Evolutionary conservation across 768 basidiomycete species (phyloP), one percentile per base, ranked within the genome.

Genomic region (Psilocybe subaeruginosa): DNA sequence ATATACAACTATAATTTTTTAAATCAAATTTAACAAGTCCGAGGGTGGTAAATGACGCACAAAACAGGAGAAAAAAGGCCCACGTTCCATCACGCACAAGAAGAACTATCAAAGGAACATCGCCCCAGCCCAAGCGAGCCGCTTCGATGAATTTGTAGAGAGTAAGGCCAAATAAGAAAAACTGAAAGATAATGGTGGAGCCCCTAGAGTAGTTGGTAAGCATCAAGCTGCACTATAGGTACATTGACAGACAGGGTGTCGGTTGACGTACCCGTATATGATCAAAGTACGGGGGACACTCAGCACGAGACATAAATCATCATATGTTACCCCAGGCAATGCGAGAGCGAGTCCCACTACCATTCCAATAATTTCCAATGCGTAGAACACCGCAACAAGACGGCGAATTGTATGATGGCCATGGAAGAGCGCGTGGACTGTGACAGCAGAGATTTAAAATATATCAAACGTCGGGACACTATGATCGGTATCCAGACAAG

Each of bases 41-140:
- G 33, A 48, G 23, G 19, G 27, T 17, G 8, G 23, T 23, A 43
- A 55, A 35, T 31, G 19, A 49, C 54, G 59, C 69, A 82, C 82
- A 56, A 59, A 80, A 78, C 8, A 82, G 61, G 3, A 77, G 49
- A 33, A 78, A 47, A 66, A 79, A 82, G 1, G 79, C 77, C 72
- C 78, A 77, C 2, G 77, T 75, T 6, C 82, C 77, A 66, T 84
- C 82, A n/a, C 77, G 75, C 66, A 80, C 71, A 12, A 83, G 69
- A 48, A 82, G 63, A 4, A 72, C 60, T 11, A 80, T 62, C 6
- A 83, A 66, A 0, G 78, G 81, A 1, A 76, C 73, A 51, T 78
- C 74, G 29, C 77, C 78, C 78, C 77, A 78, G 8, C 78, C 78
- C 0, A 67, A 67, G 45, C 75, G 76, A 7, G 73, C 57, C 2